These are phyloP conservation scores for Yarrowia sp. DNA, from an alignment of 805 yeast genomes.

Conservation along the genomic window DNA sequence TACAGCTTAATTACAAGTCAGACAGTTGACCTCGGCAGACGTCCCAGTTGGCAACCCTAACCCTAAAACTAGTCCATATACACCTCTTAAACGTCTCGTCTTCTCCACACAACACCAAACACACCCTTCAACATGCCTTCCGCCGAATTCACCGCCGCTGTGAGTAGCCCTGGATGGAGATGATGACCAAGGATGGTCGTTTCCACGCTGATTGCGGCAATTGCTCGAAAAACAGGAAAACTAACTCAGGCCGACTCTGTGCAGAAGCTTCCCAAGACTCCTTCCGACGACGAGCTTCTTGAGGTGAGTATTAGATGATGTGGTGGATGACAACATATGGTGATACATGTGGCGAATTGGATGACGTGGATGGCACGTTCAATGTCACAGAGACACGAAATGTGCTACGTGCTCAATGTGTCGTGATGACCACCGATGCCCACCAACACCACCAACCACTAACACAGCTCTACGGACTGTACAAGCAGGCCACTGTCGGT, in stretches of 20 bases:
- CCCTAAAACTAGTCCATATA: conserved; percentile 11
- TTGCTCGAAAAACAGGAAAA: not conserved
- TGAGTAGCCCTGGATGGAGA: conserved; percentile 37
- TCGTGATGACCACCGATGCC: not conserved
- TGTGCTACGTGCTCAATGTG: not conserved
- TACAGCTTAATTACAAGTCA: too few species aligned
- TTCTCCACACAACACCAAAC: conserved; percentile 21
- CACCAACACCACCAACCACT: not conserved
- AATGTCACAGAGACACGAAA: too few species aligned
- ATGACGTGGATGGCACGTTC: too few species aligned
- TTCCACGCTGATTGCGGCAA: not conserved
- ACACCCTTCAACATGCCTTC: conserved; percentile 49
- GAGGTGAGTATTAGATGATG: conserved; percentile 49
- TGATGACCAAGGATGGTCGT: too few species aligned
- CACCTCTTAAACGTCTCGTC: not conserved
- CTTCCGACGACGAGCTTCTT: conserved; percentile 85
- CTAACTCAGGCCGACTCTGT: conserved; percentile 75
- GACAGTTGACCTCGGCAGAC: conserved; percentile 2
- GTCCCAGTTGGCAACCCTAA: not conserved
- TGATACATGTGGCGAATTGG: too few species aligned
- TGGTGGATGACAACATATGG: too few species aligned
- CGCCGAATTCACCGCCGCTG: conserved; percentile 51
- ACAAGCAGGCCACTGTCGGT: conserved; percentile 97
- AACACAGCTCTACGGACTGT: conserved; percentile 78
- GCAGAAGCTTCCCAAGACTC: conserved; percentile 74